Evolutionary conservation across 306 rosid species (phyloP).

Genomic region (Begonia masoniana): DNA sequence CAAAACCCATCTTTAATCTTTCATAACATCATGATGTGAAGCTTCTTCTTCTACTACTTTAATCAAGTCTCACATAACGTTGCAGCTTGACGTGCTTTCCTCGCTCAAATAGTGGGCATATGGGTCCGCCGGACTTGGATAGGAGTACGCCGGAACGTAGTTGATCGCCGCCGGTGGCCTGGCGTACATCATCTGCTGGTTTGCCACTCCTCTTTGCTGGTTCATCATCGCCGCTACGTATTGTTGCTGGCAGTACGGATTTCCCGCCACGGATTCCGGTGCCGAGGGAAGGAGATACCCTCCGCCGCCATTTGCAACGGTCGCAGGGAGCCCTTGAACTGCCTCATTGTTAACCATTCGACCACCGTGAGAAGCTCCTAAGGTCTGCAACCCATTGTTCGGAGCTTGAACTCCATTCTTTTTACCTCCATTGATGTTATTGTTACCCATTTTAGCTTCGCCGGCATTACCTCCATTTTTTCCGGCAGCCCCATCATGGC

Average conservation of each 20-base stretch:
- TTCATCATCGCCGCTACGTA: constrained; percentile 58
- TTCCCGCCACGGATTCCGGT: constrained; percentile 39
- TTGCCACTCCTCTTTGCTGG: constrained; percentile 52
- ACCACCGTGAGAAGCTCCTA: too few species aligned
- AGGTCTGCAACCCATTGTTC: constrained; percentile 20
- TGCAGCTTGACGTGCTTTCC: constrained; percentile 67
- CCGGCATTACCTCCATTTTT: constrained; percentile 19
- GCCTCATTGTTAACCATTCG: constrained; percentile 38
- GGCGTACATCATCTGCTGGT: constrained; percentile 69
- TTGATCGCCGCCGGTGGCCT: constrained; percentile 33
- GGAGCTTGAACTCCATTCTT: constrained; percentile 19
- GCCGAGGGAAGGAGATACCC: constrained; percentile 35
- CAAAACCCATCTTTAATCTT: too few species aligned
- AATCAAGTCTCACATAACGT: constrained; percentile 37
- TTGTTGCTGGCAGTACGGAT: constrained; percentile 61
- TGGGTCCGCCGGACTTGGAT: constrained; percentile 22
- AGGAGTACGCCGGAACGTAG: constrained; percentile 21
- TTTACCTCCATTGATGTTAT: constrained; percentile 9
- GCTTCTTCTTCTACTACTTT: too few species aligned
- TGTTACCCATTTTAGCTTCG: constrained; percentile 11
- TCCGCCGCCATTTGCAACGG: constrained; percentile 14
- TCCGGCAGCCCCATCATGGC: too few species aligned
- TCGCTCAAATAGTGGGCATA: constrained; percentile 51
- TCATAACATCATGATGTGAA: too few species aligned
- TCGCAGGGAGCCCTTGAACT: constrained; percentile 69